phyloP scores from a whole-genome alignment of 1,284 basidiomycete genomes.

The Puccinia hordei region DNA sequence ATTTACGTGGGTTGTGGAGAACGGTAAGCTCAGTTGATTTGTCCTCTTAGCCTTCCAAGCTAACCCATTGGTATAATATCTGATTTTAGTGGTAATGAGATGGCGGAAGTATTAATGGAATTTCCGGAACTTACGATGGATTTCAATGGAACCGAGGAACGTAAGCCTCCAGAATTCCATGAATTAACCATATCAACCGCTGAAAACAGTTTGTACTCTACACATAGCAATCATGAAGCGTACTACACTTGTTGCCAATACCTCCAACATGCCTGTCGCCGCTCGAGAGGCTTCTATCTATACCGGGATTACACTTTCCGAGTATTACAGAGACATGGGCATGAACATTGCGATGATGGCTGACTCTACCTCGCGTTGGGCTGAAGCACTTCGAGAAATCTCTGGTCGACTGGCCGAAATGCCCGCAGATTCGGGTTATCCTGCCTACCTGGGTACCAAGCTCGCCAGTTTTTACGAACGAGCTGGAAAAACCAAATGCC shows the following conservation, averaged over 20 bases:
- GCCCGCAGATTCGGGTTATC: slow-evolving; percentile 99
- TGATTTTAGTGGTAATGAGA: slow-evolving; percentile 68
- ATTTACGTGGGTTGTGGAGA: slow-evolving; percentile 98
- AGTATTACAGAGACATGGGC: slow-evolving; percentile 99
- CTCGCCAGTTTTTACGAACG: slow-evolving; percentile 98
- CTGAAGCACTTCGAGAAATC: slow-evolving; percentile 98
- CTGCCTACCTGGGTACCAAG: slow-evolving; percentile 94
- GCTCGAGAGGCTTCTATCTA: slow-evolving; percentile 99
- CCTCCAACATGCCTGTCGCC: slow-evolving; percentile 99
- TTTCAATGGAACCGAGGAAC: slow-evolving; percentile 85
- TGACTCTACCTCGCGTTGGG: slow-evolving; percentile 99
- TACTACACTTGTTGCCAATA: slow-evolving; percentile 97
- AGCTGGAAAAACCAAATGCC: slow-evolving; percentile 91
- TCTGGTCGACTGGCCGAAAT: slow-evolving; percentile 99
- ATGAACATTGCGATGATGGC: slow-evolving; percentile 99
- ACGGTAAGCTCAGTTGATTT: slow-evolving; percentile 74
- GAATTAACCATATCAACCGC: not conserved
- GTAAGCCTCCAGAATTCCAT: not conserved
- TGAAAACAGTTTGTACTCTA: not conserved
- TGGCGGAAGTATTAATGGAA: slow-evolving; percentile 87
- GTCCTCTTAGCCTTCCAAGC: slow-evolving; percentile 12
- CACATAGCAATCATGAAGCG: slow-evolving; percentile 90
- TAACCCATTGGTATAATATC: not conserved
- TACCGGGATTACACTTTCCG: slow-evolving; percentile 97
- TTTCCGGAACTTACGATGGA: slow-evolving; percentile 95